Percentiles rank a stretch among this genome's conserved stretches.
Conservation (phyloP, 257 asterid genomes). For the Nicotiana sylvestris region DNA sequence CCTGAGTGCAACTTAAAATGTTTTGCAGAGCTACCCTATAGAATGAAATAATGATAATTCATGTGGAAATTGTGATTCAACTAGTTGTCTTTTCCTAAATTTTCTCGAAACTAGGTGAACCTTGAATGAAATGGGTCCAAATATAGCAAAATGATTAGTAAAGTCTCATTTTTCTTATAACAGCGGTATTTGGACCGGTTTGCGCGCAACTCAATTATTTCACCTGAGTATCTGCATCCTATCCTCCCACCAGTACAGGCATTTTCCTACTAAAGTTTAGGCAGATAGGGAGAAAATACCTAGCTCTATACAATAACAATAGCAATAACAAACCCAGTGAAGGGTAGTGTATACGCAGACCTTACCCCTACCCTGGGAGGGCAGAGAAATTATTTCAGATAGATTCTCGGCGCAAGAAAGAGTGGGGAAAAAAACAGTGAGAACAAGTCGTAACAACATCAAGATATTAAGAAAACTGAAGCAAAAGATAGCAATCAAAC, state of each 20-base stretch:
- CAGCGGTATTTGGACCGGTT: not conserved
- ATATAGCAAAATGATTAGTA: not conserved
- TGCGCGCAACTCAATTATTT: not conserved
- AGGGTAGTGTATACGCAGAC: too few relatives aligned
- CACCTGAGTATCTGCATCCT: not conserved
- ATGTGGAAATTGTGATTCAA: not conserved
- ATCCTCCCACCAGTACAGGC: not conserved
- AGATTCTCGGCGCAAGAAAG: too few relatives aligned
- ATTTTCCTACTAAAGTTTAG: not conserved
- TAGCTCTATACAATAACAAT: not conserved
- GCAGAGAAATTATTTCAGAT: too few relatives aligned
- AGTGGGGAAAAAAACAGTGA: too few relatives aligned
- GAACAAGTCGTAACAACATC: too few relatives aligned
- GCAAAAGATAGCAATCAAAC: too few relatives aligned
- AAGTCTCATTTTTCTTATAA: not conserved
- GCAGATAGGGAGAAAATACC: not conserved
- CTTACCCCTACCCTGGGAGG: too few relatives aligned
- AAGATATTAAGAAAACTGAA: too few relatives aligned
- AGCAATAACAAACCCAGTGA: too few relatives aligned
- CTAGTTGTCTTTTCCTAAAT: not conserved
- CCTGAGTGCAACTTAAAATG: not conserved
- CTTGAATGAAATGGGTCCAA: slow-evolving; percentile 4
- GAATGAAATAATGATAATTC: not conserved
- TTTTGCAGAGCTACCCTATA: not conserved
- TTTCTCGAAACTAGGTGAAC: not conserved